Evolutionary conservation across 2,329 filamentous ascomycete species (phyloP), one percentile per base, ranked within the genome.

Genomic region (Talaromyces sp.): DNA sequence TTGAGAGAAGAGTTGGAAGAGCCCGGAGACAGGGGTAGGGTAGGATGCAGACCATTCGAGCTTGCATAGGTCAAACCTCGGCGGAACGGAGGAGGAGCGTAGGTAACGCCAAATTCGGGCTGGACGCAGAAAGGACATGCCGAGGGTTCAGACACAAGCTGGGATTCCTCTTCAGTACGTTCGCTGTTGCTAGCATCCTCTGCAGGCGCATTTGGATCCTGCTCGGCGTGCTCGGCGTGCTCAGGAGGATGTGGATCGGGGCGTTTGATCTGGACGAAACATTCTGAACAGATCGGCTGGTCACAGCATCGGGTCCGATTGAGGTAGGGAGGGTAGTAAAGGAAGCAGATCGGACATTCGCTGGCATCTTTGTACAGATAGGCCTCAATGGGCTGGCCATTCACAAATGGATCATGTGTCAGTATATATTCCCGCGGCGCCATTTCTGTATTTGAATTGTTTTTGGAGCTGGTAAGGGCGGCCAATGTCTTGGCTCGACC

Each of bases 211-310:
- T 76, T 77, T 8, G 77, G 72, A 61, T 83, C 79, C 52, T 72
- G 65, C 56, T 79, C 75, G 31, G 84, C 83, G 70, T 95, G 65
- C 56, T 79, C 75, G 31, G 84, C 83, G 70, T 95, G 91, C 73
- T 96, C 91, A 1, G 92, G 91, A 44, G 92, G 87, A 73, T 97
- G 91, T 9, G 92, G 93, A 66, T 99, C 94, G 4, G 92, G 88
- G 50, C 95, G 87, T 75, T 97, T 98, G 73, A 99, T 99, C 75
- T 99, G 95, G 4, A 99, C 95, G 70, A 99, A 99, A 75, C 95
- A 99, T 78, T 99, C 95, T 50, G 93, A 98, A 78, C 95, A 99
- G 65, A 99, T 98, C 5, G 90, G 84, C 73, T 99, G 95, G 69
- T 96, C 92, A 75, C 95, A 99, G 73, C 95, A 99, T 67, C 95